Conservation (phyloP, 2,329 filamentous ascomycete species). For the Sporothrix globosa region DNA sequence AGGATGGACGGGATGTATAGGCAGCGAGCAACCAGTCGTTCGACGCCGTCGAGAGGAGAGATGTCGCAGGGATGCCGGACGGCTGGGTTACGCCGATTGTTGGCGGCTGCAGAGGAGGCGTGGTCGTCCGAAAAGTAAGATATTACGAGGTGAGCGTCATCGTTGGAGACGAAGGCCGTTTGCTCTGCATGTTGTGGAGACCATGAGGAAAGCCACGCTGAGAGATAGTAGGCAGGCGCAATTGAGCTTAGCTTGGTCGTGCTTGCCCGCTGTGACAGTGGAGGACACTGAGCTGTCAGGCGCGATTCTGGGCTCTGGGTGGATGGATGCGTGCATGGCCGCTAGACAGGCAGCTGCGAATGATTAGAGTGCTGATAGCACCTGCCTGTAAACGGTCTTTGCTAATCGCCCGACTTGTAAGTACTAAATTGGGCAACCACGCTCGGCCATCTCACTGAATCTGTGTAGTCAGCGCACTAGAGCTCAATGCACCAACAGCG, state of each 20-base stretch:
- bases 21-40: background rate
- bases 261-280: background rate
- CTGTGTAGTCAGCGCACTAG: conserved; percentile 13
- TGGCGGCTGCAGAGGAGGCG: background rate
- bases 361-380: background rate
- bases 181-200: conserved; percentile 11
- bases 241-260: conserved; percentile 15
- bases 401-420: background rate
- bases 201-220: conserved; percentile 5
- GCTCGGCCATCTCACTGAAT: background rate
- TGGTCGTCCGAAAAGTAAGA: background rate
- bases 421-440: conserved; percentile 9
- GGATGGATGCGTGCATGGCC: background rate
- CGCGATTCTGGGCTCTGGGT: background rate
- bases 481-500: background rate
- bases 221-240: conserved; percentile 7
- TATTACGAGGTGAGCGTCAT: conserved; percentile 25
- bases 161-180: conserved; percentile 13
- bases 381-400: background rate
- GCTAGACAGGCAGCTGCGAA: conserved; percentile 20
- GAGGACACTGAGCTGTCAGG: background rate
- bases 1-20: background rate
- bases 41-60: background rate
- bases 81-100: background rate
- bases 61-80: conserved; percentile 13